phyloP scores from a whole-genome alignment of 768 basidiomycete genomes.

The Ramaria sp. region DNA sequence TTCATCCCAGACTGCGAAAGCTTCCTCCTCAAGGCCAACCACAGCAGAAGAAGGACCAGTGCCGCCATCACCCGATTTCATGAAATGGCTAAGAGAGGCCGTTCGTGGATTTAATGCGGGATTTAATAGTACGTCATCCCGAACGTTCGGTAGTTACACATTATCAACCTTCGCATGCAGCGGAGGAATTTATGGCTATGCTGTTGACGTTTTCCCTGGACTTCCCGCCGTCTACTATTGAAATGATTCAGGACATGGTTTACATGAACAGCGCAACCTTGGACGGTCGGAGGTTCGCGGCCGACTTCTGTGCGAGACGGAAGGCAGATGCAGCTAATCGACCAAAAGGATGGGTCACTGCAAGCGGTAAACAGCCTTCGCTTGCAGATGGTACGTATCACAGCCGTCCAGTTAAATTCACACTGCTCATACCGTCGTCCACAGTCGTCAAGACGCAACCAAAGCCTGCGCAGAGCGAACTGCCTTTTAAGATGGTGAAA shows the following conservation, averaged over 20 bases:
- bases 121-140: conserved; percentile 32
- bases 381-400: conserved; percentile 52
- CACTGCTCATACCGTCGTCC: not conserved
- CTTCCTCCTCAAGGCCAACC: conserved; percentile 16
- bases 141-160: not conserved
- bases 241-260: conserved; percentile 92
- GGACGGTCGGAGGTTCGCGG: conserved; percentile 89
- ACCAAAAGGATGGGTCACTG: conserved; percentile 33
- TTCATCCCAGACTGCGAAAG: conserved; percentile 19
- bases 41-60: conserved; percentile 47
- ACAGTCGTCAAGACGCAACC: conserved; percentile 10
- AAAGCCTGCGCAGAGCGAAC: conserved; percentile 7
- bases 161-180: conserved; percentile 27
- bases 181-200: conserved; percentile 96
- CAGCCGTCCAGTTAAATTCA: not conserved
- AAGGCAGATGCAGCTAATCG: conserved; percentile 62
- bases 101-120: conserved; percentile 52
- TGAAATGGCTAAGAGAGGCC: conserved; percentile 83
- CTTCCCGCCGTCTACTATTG: conserved; percentile 67
- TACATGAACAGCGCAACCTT: conserved; percentile 92
- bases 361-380: conserved; percentile 44
- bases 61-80: conserved; percentile 78
- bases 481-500: conserved; percentile 9
- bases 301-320: conserved; percentile 81
- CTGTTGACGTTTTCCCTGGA: conserved; percentile 90